Conservation (phyloP, 352 stramenopile species). For the Phytopythium kandeliae region DNA sequence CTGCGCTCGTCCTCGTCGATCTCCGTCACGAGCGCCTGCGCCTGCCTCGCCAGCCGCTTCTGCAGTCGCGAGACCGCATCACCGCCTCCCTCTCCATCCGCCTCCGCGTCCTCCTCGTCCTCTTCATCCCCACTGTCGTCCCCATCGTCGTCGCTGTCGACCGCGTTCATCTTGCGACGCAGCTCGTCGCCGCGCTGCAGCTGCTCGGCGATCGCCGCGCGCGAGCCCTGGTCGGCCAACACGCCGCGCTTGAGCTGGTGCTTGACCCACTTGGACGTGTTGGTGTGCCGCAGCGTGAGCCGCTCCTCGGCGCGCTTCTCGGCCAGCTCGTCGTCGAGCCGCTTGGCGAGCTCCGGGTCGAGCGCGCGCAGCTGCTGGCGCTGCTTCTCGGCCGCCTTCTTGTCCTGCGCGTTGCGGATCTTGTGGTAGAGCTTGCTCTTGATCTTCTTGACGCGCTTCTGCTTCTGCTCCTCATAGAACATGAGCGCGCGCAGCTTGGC, state of each 20-base stretch:
- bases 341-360: slow-evolving; percentile 65
- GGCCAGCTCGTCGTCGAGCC: slow-evolving; percentile 77
- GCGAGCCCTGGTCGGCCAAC: slow-evolving; percentile 89
- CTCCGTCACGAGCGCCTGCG: slow-evolving; percentile 63
- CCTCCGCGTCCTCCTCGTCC: slow-evolving; percentile 35
- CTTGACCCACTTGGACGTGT: slow-evolving; percentile 97
- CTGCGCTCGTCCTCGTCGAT: slow-evolving; percentile 54
- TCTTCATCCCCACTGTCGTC: slow-evolving; percentile 42
- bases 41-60: slow-evolving; percentile 65
- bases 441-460: slow-evolving; percentile 98
- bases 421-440: slow-evolving; percentile 99
- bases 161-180: slow-evolving; percentile 88
- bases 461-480: slow-evolving; percentile 99
- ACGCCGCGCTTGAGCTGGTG: slow-evolving; percentile 91
- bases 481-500: slow-evolving; percentile 95
- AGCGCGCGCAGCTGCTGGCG: slow-evolving; percentile 67
- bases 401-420: slow-evolving; percentile 94
- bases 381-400: slow-evolving; percentile 85
- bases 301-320: slow-evolving; percentile 94
- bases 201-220: slow-evolving; percentile 85
- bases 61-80: slow-evolving; percentile 58
- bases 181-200: slow-evolving; percentile 91
- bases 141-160: slow-evolving; percentile 58
- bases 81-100: slow-evolving; percentile 21
- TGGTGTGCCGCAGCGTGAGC: slow-evolving; percentile 97